Percentiles rank a stretch among this genome's conserved stretches.
These are phyloP conservation scores for Sanghuangporus weigelae DNA, from an alignment of 1,284 basidiomycete species.

Conservation along the genomic window DNA sequence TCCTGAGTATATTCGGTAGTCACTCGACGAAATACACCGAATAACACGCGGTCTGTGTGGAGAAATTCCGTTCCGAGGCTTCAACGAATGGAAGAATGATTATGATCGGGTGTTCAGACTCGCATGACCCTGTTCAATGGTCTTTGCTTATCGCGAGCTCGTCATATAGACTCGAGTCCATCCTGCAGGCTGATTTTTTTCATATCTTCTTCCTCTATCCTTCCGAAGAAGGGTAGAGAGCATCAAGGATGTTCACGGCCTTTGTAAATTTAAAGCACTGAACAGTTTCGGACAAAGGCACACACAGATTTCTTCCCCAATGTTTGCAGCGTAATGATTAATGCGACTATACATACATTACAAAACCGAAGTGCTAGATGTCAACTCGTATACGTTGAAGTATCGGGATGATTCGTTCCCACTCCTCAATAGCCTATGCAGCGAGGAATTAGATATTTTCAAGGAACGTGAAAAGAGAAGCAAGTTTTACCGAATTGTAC, in stretches of 20 bases:
- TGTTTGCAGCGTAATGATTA: not conserved
- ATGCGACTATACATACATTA: not conserved
- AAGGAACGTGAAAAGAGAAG: not conserved
- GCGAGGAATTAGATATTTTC: not conserved
- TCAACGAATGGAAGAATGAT: conserved; percentile 35
- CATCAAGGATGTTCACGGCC: too few species aligned
- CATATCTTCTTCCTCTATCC: too few species aligned
- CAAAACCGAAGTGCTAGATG: conserved; percentile 39
- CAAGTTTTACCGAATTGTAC: conserved; percentile 68
- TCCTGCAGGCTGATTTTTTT: too few species aligned
- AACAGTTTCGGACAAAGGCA: too few species aligned
- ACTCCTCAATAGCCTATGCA: conserved; percentile 81
- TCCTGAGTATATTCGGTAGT: conserved; percentile 24
- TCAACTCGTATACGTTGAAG: conserved; percentile 86
- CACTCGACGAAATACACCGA: conserved; percentile 37
- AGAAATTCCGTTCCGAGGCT: conserved; percentile 42
- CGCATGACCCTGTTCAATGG: not conserved
- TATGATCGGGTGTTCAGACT: conserved; percentile 25
- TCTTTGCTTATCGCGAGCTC: too few species aligned
- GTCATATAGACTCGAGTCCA: too few species aligned
- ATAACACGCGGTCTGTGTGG: conserved; percentile 41
- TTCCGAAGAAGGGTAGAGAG: too few species aligned
- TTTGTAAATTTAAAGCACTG: too few species aligned
- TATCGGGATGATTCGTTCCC: conserved; percentile 85
- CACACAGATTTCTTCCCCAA: too few species aligned